phyloP scores from a whole-genome alignment of 108 stramenopile species.

The Cylindrotheca closterium region DNA sequence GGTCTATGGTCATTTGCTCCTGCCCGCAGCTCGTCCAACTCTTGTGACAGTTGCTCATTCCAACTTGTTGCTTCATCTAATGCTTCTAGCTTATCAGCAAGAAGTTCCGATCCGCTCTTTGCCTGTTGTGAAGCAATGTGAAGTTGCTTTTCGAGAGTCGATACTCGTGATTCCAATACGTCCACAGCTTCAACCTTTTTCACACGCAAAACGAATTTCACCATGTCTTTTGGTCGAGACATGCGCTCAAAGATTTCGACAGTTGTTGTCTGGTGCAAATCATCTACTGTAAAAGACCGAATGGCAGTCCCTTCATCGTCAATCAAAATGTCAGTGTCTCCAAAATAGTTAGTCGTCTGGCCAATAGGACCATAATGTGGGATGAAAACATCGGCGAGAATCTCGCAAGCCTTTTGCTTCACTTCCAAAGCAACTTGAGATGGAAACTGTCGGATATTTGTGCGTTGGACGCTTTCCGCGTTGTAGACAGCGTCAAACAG shows the following conservation, averaged over 20 bases:
- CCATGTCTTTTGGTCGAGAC: background rate
- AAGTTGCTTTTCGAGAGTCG: background rate
- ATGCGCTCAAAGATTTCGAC: background rate
- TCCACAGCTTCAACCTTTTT: conserved; percentile 1
- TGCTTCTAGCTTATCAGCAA: background rate
- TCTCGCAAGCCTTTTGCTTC: background rate
- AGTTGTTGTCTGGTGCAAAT: background rate
- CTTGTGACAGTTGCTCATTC: background rate
- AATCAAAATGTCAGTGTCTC: background rate
- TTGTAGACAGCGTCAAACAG: conserved; percentile 31
- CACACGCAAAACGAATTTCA: background rate
- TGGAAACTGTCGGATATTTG: conserved; percentile 27
- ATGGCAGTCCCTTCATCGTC: background rate
- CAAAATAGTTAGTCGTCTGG: background rate
- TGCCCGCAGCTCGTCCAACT: background rate
- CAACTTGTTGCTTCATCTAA: background rate
- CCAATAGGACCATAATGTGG: background rate
- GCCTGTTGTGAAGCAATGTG: background rate
- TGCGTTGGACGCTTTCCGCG: conserved; percentile 19
- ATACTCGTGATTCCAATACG: background rate
- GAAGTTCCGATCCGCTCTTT: background rate
- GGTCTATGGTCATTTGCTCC: background rate
- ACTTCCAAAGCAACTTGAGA: background rate
- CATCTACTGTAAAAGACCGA: background rate
- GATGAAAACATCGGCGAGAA: background rate